These are phyloP conservation scores for Ogataea nakhonphanomensis DNA, from an alignment of 805 yeast genomes.

Conservation along the genomic window DNA sequence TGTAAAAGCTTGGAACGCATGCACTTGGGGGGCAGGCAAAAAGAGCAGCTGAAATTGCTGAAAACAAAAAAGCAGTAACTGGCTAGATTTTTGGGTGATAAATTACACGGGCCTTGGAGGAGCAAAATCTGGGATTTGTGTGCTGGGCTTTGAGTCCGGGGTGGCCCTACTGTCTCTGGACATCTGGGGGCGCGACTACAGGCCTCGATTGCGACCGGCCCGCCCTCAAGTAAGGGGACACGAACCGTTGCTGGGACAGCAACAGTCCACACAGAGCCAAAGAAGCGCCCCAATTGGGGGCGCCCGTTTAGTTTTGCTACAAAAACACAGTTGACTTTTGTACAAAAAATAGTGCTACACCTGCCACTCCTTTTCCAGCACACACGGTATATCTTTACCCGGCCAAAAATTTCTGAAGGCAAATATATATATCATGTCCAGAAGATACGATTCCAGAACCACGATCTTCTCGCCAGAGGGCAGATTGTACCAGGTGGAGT, in stretches of 20 bases:
- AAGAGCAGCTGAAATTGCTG: slow-evolving; percentile 11
- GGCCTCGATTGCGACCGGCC: too few relatives aligned
- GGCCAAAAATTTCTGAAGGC: slow-evolving; percentile 13
- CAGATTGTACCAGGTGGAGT: slow-evolving; percentile 93
- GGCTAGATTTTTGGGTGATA: neutral
- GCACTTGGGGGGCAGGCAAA: slow-evolving; percentile 5
- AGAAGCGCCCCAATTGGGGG: too few relatives aligned
- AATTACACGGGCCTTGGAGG: neutral
- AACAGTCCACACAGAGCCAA: too few relatives aligned
- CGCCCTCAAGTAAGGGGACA: too few relatives aligned
- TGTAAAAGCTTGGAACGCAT: slow-evolving; percentile 28
- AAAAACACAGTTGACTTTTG: neutral
- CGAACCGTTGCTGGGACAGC: neutral
- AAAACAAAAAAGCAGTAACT: slow-evolving; percentile 4
- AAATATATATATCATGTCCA: slow-evolving; percentile 48
- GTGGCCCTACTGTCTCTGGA: too few relatives aligned
- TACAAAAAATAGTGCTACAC: too few relatives aligned
- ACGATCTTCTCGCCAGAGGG: slow-evolving; percentile 99
- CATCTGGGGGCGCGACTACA: too few relatives aligned
- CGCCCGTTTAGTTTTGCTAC: neutral
- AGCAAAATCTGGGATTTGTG: neutral
- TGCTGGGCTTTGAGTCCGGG: neutral
- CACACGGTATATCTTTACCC: slow-evolving; percentile 6
- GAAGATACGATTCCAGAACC: slow-evolving; percentile 99
- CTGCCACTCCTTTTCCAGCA: neutral